Evolutionary conservation across 441 rosid species (phyloP), one percentile per base, ranked within the genome.

Genomic region (Adansonia gregorii): DNA sequence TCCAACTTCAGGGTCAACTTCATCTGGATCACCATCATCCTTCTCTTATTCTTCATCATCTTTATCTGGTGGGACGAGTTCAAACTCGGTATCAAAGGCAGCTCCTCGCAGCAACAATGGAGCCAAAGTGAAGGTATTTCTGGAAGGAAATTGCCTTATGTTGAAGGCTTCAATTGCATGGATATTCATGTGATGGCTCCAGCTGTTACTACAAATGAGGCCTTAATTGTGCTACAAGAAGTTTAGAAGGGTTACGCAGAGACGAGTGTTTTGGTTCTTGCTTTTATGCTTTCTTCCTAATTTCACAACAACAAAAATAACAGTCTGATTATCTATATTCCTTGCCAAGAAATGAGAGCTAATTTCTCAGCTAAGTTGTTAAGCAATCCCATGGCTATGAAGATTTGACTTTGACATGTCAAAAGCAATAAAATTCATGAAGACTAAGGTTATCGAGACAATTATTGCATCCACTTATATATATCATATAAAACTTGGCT

Each of bases 51-150:
- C 77, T 49, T 51, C 85, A 69, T 67, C 79, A 31, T 4, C 76
- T 3, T 71, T 78, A 7, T 48, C 79, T 2, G 46, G 78, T 2
- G 79, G 63, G 46, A 78, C 84, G 8, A 70, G 73, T 19, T 67
- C 83, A 14, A 80, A 45, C 61, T 27, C 79, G 17, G 83, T 72
- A 46, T 74, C 84, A 2, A 74, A 78, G 72, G 20, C 82, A 60
- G 56, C 78, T 54, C 60, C 85, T 9, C 76, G 68, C 83, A 81
- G 64, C 83, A 78, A 49, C 43, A 66, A 73, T 69, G 84, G 71
- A 64, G 60, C 60, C 35, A 78, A 74, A 55, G 27, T 11, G 19
- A 76, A 67, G 69, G 17, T 75, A 6, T 54, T 71, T 49, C 20
- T 43, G 11, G 77, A 46, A 70, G 75, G 70, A 15, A 78, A 24